These are phyloP conservation scores for Achaetomium macrosporum DNA, from an alignment of 2,329 filamentous ascomycete species.

Conservation along the genomic window DNA sequence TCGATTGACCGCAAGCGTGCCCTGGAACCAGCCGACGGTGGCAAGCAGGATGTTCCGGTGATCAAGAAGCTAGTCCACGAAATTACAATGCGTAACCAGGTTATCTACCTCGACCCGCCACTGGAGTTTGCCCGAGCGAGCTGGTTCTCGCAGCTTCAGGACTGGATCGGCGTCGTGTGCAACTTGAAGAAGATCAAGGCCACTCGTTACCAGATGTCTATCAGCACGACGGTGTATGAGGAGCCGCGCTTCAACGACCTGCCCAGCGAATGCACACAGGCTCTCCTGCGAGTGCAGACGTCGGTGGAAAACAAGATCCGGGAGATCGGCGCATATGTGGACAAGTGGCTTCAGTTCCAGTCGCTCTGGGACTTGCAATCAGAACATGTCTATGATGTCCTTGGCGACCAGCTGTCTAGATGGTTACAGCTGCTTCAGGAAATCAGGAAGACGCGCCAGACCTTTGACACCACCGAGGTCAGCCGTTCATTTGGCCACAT, in stretches of 20 bases:
- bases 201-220: conserved; percentile 85
- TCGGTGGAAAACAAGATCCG: conserved; percentile 77
- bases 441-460: conserved; percentile 88
- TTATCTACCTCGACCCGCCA: conserved; percentile 93
- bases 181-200: conserved; percentile 92
- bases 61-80: conserved; percentile 78
- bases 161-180: conserved; percentile 90
- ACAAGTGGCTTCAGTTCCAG: conserved; percentile 98
- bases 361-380: conserved; percentile 97
- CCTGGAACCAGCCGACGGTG: conserved; percentile 36
- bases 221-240: conserved; percentile 60
- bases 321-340: conserved; percentile 78
- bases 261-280: conserved; percentile 73
- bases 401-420: conserved; percentile 83
- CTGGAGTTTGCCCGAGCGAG: conserved; percentile 85
- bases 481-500: conserved; percentile 90
- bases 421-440: conserved; percentile 97
- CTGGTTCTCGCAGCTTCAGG: conserved; percentile 88
- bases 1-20: conserved; percentile 49
- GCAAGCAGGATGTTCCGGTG: conserved; percentile 50
- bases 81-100: conserved; percentile 95
- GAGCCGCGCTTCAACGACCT: conserved; percentile 76
- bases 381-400: conserved; percentile 86
- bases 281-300: conserved; percentile 73
- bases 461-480: conserved; percentile 95